A percentile compares a stretch with the other conserved stretches of the same genome.
Conservation (phyloP, 441 rosid genomes). For the Mallotus japonicus region DNA sequence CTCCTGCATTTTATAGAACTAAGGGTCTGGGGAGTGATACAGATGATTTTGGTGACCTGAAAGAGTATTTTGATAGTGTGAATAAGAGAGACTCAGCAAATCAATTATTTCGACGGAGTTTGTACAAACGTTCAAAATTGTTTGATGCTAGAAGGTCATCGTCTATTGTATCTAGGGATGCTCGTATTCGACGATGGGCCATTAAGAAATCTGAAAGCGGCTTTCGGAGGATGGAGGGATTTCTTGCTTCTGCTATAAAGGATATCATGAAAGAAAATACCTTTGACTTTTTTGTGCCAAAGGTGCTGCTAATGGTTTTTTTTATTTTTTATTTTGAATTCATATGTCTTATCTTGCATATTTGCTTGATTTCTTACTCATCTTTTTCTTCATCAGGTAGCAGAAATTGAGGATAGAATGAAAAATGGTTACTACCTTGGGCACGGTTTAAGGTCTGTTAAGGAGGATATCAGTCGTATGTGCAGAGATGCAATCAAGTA, state of each 20-base stretch:
- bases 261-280: slow-evolving; percentile 96
- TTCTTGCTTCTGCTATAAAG: slow-evolving; percentile 83
- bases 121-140: slow-evolving; percentile 90
- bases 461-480: slow-evolving; percentile 96
- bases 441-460: slow-evolving; percentile 83
- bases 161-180: slow-evolving; percentile 94
- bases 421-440: slow-evolving; percentile 80
- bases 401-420: slow-evolving; percentile 84
- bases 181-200: slow-evolving; percentile 93
- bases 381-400: slow-evolving; percentile 57
- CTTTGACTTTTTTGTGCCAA: slow-evolving; percentile 77
- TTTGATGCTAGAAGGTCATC: slow-evolving; percentile 95
- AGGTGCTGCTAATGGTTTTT: slow-evolving; percentile 47
- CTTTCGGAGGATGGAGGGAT: slow-evolving; percentile 92
- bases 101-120: slow-evolving; percentile 79
- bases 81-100: slow-evolving; percentile 91
- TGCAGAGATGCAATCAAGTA: slow-evolving; percentile 99
- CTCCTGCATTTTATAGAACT: slow-evolving; percentile 36
- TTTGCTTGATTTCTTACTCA: slow-evolving; percentile 18
- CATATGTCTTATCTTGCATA: slow-evolving; percentile 8
- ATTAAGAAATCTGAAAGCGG: slow-evolving; percentile 84
- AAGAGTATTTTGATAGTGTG: slow-evolving; percentile 93
- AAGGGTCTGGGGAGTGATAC: slow-evolving; percentile 47
- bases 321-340: slow-evolving; percentile 12
- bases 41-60: slow-evolving; percentile 92